These are phyloP conservation scores for Apiospora phragmitis DNA, from an alignment of 2,329 filamentous ascomycete genomes.

Conservation along the genomic window DNA sequence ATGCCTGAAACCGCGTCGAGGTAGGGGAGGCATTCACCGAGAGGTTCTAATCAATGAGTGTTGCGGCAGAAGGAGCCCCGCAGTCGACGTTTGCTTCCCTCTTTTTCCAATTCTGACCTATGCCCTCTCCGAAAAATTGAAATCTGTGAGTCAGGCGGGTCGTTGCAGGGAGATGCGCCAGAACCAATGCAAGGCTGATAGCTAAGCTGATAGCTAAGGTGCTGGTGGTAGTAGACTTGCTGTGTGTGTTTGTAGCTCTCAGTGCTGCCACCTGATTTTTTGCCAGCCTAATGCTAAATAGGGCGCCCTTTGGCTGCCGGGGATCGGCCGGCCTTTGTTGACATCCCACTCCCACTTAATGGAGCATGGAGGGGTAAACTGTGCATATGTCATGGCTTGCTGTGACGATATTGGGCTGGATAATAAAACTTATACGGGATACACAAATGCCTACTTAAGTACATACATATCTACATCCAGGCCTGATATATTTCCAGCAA, in stretches of 20 bases:
- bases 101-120: slow-evolving; percentile 13
- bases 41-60: slow-evolving; percentile 7
- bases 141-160: slow-evolving; percentile 14
- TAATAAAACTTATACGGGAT: neutral
- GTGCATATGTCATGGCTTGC: neutral
- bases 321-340: neutral
- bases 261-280: neutral
- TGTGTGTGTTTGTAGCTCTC: neutral
- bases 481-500: too few relatives aligned
- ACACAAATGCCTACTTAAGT: neutral
- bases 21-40: slow-evolving; percentile 18
- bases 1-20: slow-evolving; percentile 14
- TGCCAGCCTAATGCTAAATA: neutral
- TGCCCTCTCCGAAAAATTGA: slow-evolving; percentile 8
- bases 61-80: neutral
- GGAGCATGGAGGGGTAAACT: neutral
- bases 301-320: neutral
- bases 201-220: neutral
- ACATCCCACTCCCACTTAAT: neutral
- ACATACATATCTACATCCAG: neutral
- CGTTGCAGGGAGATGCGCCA: slow-evolving; percentile 7
- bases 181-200: slow-evolving; percentile 17
- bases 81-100: slow-evolving; percentile 6
- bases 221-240: neutral
- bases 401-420: neutral